Base-by-base conservation (phyloP, 1,284 basidiomycete species). In the Malassezia brasiliensis region DNA sequence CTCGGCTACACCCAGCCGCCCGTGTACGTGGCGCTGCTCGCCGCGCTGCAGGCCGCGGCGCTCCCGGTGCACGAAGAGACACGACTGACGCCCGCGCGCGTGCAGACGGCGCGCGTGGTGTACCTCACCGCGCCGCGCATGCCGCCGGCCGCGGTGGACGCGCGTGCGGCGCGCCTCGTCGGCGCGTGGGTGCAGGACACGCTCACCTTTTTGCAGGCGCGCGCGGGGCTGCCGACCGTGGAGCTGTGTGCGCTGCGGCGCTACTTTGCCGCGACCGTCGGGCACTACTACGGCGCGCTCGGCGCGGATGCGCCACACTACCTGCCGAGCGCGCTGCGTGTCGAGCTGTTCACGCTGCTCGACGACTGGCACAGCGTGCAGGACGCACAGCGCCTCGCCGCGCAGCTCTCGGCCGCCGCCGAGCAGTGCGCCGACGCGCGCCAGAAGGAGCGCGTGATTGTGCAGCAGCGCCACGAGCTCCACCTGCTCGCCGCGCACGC, bases 291-390 rank as follows among this genome's bases (percentile, higher is more conserved):
- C 61, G 85, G 88, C 59, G 85, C 83, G 12, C 77, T 89, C 15
- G 83, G 83, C 5, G 81, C 81, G 39, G 77, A 88, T 28, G 83
- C 85, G 58, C 83, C 83, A 2, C 87, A 89, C 54, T 79, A 84
- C 72, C 83, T 88, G 51, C 83, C 86, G 4, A 78, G 81, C 8
- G 83, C 87, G 52, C 83, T 85, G 76, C 84, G 89, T 64, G 79
- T 90, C 8, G 81, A 84, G 8, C 78, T 96, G 47, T 94, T 88
- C 76, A 82, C 85, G 42, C 78, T 90, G 39, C 91, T 90, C 67
- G 87, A 90, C 73, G 90, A 93, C 64, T 96, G 91, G 91, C 93
- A 90, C 73, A 84, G 35, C 87, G 64, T 81, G 87, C 7, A 81
- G 83, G 45, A 83, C 88, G 65, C 81, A 83, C 1, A 87, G 58